Conservation (phyloP, 495 filamentous ascomycete species). For the Daldinia vernicosa region DNA sequence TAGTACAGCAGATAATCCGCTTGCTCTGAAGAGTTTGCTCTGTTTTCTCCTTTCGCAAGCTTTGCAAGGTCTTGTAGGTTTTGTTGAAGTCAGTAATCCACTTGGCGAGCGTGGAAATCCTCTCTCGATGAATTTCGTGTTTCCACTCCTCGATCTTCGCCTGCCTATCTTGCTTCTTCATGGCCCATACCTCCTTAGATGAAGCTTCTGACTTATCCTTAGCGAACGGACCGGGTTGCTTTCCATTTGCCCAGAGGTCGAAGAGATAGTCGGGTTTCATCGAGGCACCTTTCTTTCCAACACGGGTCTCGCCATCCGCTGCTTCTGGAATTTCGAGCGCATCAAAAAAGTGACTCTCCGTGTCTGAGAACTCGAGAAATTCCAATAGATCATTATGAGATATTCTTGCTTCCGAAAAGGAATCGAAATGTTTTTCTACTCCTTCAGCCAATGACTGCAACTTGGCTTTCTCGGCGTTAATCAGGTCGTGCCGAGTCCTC, state of each 20-base stretch:
- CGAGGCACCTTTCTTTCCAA: slow-evolving; percentile 58
- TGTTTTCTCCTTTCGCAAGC: slow-evolving; percentile 56
- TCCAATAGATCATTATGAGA: slow-evolving; percentile 59
- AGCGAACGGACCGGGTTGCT: slow-evolving; percentile 55
- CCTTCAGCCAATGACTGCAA: slow-evolving; percentile 29
- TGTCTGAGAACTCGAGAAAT: slow-evolving; percentile 67
- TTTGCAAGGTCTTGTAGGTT: slow-evolving; percentile 50
- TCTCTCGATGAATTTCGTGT: slow-evolving; percentile 59
- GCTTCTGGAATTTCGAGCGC: slow-evolving; percentile 59
- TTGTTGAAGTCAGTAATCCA: slow-evolving; percentile 55
- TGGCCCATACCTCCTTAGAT: slow-evolving; percentile 62
- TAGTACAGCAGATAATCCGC: slow-evolving; percentile 77
- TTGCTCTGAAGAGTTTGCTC: slow-evolving; percentile 61
- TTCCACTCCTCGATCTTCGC: slow-evolving; percentile 58
- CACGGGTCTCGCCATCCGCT: slow-evolving; percentile 54
- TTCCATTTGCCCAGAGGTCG: slow-evolving; percentile 63
- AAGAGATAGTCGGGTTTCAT: slow-evolving; percentile 63
- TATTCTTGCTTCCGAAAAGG: slow-evolving; percentile 3
- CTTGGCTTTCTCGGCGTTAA: slow-evolving; percentile 50
- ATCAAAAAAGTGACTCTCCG: slow-evolving; percentile 63
- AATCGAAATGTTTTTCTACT: slow-evolving; percentile 26
- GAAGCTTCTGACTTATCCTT: slow-evolving; percentile 35
- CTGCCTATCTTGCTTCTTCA: slow-evolving; percentile 52
- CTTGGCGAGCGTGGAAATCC: slow-evolving; percentile 50
- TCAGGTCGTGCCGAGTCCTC: slow-evolving; percentile 49